Evolutionary conservation across 2,329 filamentous ascomycete species (phyloP), one percentile per base, ranked within the genome.

Genomic region (Epichloe hybrida): DNA sequence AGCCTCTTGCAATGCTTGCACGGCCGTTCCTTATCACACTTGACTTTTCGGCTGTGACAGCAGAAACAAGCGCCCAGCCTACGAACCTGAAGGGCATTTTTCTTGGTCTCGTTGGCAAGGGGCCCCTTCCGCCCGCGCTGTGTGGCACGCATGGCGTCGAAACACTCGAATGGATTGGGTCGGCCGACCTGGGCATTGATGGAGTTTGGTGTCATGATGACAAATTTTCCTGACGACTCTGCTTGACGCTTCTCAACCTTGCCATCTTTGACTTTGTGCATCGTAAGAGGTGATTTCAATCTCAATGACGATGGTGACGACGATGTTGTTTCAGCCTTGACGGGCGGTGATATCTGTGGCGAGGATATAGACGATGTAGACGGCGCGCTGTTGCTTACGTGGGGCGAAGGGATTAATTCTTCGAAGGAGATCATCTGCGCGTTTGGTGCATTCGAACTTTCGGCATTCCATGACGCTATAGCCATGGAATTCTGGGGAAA

Each of bases 21-120:
- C 0, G 77, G 75, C 44, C 76, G 66, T 57, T 75, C 69, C 55
- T 72, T 71, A 59, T 78, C 75, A 55, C 77, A 80, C 60, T 73
- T 75, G 50, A 80, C 77, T 61, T 80, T 80, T 55, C 77, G 74
- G 52, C 72, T 74, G 58, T 77, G 75, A 58, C 77, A 80, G 64
- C 75, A 77, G 64, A 80, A 80, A 59, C 77, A 80, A 9, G 77
- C 77, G 5, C 77, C 76, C 4, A 69, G 61, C 35, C 75, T 69
- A 15, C 77, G 71, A 11, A 80, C 75, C 50, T 76, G 70, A 2
- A 79, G 66, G 1, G 77, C 77, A 44, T 69, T 73, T 61, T 77
- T 69, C 59, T 78, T 78, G 34, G 70, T 75, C n/a, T 74, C 71
- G 46, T 72, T 68, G 27, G 74, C 72, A 38, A 80, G 61, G 1